Percentiles rank a stretch among this genome's conserved stretches.
Conservation (phyloP, 768 basidiomycete species). For the Kondoa malvinella region DNA sequence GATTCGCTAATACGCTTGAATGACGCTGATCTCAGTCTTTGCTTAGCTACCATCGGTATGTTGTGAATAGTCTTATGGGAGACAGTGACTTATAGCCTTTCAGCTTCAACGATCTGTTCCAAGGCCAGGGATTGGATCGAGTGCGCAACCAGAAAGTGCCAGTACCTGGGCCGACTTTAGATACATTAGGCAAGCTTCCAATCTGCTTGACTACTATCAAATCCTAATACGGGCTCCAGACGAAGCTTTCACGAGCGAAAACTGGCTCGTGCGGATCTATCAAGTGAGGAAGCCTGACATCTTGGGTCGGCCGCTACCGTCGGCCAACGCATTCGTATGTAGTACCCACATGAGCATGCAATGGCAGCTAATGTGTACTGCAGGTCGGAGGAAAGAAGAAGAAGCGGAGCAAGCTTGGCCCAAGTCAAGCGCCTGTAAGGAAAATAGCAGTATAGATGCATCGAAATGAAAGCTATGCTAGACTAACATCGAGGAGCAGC, state of each 20-base stretch:
- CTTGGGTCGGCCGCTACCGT: conserved; percentile 75
- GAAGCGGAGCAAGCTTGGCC: too few relatives aligned
- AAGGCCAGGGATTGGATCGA: conserved; percentile 57
- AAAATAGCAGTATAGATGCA: too few relatives aligned
- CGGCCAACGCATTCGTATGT: conserved; percentile 54
- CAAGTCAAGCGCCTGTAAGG: too few relatives aligned
- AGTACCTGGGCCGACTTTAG: conserved; percentile 55
- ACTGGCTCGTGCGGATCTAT: conserved; percentile 98
- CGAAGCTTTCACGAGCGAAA: conserved; percentile 97
- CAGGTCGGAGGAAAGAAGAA: too few relatives aligned
- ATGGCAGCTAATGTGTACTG: too few relatives aligned
- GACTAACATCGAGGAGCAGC: too few relatives aligned
- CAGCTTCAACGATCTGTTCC: conserved; percentile 77
- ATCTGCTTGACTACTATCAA: conserved; percentile 3
- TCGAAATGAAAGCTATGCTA: too few relatives aligned
- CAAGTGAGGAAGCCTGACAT: conserved; percentile 85
- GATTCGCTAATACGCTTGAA: conserved; percentile 1
- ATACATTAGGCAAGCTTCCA: conserved; percentile 56
- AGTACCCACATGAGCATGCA: too few relatives aligned
- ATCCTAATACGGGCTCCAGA: conserved; percentile 38
- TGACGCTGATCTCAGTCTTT: not conserved
- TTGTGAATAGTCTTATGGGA: not conserved
- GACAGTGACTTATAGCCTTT: conserved; percentile 5
- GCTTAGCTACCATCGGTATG: conserved; percentile 2
- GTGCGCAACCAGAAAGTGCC: conserved; percentile 79